Evolutionary conservation across 2,329 filamentous ascomycete species (phyloP), one percentile per base, ranked within the genome.

Genomic region (Colletotrichum zoysiae): DNA sequence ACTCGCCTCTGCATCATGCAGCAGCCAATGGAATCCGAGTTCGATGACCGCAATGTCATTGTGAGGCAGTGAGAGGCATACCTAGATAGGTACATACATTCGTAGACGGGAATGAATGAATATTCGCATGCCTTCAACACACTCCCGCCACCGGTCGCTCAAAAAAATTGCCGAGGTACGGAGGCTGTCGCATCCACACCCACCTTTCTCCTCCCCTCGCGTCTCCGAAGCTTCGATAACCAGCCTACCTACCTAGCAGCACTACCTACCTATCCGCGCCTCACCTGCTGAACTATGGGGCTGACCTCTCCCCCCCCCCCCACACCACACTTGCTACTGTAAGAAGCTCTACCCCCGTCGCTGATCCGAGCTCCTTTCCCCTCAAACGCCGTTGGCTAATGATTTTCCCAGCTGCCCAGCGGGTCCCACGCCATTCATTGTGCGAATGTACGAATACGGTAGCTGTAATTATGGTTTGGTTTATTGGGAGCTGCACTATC

Each of bases 121-220:
- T 57, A 44, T 44, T 44, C 16, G 53, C 33, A 38, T 57, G 18
- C 38, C 53, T 40, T 40, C 11, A 20, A 14, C 53, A 20, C 16
- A 57, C 20, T 57, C 11, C 53, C 18, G 18, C 35, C 20, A 5
- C 33, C 35, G 20, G 20, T n/a, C 18, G 51, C 44, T 30, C 20
- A 40, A 38, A 44, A 20, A n/a, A 51, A n/a, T n/a, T 69, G 67
- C 67, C 61, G 61, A 69, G 61, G 61, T 61, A 69, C 44, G 16
- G 23, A 69, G 50, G 42, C 35, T 51, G 20, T 26, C 60, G 38
- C 38, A 33, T 63, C 60, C 38, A 20, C 26, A 7, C 33, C 14
- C 5, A 18, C 26, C 23, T 9, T 23, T 20, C 50, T 16, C 16
- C 26, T 26, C 35, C 16, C 62, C 60, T 44, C 16, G 26, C 51